Base-by-base conservation (phyloP, 257 asterid species). In the Plantago elongata region DNA sequence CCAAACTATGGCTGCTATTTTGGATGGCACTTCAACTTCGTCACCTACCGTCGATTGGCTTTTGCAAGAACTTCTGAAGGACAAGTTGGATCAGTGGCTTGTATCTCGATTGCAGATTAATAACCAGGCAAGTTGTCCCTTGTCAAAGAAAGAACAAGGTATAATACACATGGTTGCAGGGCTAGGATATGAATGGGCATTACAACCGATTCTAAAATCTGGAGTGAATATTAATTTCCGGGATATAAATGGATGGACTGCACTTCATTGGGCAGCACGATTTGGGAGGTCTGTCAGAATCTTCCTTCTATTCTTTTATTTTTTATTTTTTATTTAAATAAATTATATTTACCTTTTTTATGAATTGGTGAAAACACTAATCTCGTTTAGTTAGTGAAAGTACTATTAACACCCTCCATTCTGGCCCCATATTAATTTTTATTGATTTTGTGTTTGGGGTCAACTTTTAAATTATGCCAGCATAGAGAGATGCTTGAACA, bases 191-290 rank as follows among this genome's bases (percentile, higher is more conserved):
- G 92, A 85, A 76, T 93, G 99, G 99, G 99, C 99, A 43, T 77
- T 93, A 79, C 84, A 84, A 51, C 95, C 94, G 13, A 75, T 87
- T 73, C 79, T 93, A 73, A 82, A 74, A 67, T 72, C 87, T 63
- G 94, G 99, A 74, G 87, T 85, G 59, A 77, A 83, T 66, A 74
- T 84, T 51, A 86, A 89, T 65, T 93, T 82, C 72, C 97, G 97
- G 14, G 99, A 93, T 69, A 77, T 79, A 56, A 83, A 75, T 67
- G 99, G 96, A 62, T 89, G 97, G 97, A 89, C 97, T 40, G 97
- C 99, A 10, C 95, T 93, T 63, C 99, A 93, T 72, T 93, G 99
- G 99, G 99, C 99, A 45, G 99, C 99, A 57, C 84, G 82, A 60
- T 93, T 85, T 74, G 99, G 99, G 65, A 83, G 99, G 99, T 93